These are phyloP conservation scores for Meredithiella fracta DNA, from an alignment of 2,329 filamentous ascomycete genomes.

Conservation along the genomic window DNA sequence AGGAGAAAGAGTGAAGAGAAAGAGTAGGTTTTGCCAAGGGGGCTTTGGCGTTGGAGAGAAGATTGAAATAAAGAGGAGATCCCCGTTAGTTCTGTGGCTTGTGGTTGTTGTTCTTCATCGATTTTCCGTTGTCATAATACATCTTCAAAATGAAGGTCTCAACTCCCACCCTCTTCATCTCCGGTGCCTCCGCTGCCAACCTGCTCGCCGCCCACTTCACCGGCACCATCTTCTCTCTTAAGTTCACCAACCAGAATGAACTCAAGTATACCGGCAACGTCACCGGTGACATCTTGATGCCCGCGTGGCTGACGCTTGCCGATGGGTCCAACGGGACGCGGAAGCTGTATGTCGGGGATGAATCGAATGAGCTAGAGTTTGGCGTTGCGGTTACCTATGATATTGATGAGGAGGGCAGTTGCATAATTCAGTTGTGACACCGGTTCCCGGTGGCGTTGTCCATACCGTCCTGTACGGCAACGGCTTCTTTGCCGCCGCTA, in stretches of 20 bases:
- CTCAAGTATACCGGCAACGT: slow-evolving; percentile 14
- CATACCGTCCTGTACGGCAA: slow-evolving; percentile 26
- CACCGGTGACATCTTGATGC: slow-evolving; percentile 14
- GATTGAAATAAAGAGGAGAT: no score
- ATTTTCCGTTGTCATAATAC: neutral
- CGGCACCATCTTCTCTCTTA: slow-evolving; percentile 15
- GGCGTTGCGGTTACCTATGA: slow-evolving; percentile 18
- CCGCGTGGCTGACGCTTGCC: slow-evolving; percentile 16
- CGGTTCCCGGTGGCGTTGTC: slow-evolving; percentile 24
- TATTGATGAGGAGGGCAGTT: slow-evolving; percentile 20
- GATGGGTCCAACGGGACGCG: slow-evolving; percentile 1
- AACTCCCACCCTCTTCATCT: slow-evolving; percentile 8
- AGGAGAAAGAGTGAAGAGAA: no score
- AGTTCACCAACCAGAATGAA: slow-evolving; percentile 4
- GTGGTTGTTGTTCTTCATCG: no score
- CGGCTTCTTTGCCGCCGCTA: slow-evolving; percentile 27
- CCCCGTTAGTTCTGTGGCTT: no score
- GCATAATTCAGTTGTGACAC: slow-evolving; percentile 18
- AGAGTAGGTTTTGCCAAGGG: no score
- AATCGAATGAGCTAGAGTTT: slow-evolving; percentile 21
- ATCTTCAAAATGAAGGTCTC: slow-evolving; percentile 8
- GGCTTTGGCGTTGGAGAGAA: no score
- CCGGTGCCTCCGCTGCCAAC: slow-evolving; percentile 14
- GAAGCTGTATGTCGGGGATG: slow-evolving; percentile 16
- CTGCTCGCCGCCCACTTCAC: slow-evolving; percentile 17